Conservation (phyloP, 2,329 filamentous ascomycete species). For the Paecilomyces sp. region DNA sequence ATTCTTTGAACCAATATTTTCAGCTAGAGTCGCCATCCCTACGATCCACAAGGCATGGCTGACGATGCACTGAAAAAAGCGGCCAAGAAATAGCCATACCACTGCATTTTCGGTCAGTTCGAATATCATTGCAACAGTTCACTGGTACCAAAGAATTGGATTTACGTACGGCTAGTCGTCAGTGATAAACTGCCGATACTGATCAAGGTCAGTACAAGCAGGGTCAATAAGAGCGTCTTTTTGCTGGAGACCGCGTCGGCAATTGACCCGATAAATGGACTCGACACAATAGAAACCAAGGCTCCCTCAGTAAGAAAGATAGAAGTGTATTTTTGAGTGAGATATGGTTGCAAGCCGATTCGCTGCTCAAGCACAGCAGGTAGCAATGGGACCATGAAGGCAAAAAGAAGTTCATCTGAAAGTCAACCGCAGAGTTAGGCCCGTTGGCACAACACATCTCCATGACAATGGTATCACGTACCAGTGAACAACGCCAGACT, state of each 20-base stretch:
- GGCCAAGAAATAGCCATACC: not conserved
- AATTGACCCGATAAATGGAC: slow-evolving; percentile 11
- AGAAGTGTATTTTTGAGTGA: not conserved
- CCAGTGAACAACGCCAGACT: not conserved
- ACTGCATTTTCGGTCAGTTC: not conserved
- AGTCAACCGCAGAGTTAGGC: not conserved
- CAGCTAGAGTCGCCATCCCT: not conserved
- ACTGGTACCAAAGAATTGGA: not conserved
- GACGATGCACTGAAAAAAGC: not conserved
- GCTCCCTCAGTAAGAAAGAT: slow-evolving; percentile 10
- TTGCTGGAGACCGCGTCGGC: slow-evolving; percentile 9
- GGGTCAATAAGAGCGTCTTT: slow-evolving; percentile 1
- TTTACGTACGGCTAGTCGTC: not conserved
- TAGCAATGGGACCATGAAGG: slow-evolving; percentile 14
- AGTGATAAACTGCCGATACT: not conserved
- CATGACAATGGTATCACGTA: not conserved
- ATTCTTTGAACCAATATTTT: not conserved
- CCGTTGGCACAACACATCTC: not conserved
- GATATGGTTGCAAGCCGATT: not conserved
- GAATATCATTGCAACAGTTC: not conserved
- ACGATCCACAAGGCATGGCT: not conserved
- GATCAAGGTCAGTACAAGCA: not conserved
- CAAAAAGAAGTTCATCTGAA: slow-evolving; percentile 13
- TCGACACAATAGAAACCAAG: slow-evolving; percentile 11
- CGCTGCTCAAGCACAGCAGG: slow-evolving; percentile 10